These are phyloP conservation scores for Fusarium incarnatum DNA, from an alignment of 2,329 filamentous ascomycete genomes.

Conservation along the genomic window DNA sequence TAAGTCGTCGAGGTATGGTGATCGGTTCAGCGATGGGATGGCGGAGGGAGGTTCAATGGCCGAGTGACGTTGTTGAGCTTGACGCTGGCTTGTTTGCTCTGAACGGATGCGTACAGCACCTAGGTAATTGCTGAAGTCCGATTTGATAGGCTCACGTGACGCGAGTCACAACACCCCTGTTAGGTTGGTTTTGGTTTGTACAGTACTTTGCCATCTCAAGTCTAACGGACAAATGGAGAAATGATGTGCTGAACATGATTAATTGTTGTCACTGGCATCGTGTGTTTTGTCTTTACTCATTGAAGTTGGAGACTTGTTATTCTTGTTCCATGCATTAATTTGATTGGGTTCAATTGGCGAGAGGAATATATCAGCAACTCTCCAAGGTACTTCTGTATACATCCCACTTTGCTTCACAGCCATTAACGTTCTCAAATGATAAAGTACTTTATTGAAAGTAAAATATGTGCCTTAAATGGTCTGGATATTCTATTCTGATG, in stretches of 20 bases:
- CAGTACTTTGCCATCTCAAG: conserved; percentile 1
- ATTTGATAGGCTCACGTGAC: conserved; percentile 44
- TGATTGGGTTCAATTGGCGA: background rate
- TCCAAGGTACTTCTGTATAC: background rate
- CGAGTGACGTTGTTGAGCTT: conserved; percentile 38
- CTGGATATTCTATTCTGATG: background rate
- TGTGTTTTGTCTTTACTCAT: background rate
- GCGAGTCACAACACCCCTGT: background rate
- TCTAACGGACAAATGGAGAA: conserved; percentile 11
- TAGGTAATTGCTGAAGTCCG: conserved; percentile 43
- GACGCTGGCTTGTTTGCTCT: conserved; percentile 40
- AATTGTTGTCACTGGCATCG: background rate
- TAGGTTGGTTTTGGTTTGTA: background rate
- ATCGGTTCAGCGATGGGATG: conserved; percentile 39
- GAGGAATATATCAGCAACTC: background rate
- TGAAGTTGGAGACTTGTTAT: background rate
- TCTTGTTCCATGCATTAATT: background rate
- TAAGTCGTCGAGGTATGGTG: conserved; percentile 29
- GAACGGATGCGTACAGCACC: conserved; percentile 28
- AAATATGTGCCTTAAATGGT: background rate
- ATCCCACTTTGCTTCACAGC: background rate
- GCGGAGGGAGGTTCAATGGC: conserved; percentile 47
- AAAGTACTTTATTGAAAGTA: background rate
- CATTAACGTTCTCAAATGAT: background rate
- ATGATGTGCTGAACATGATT: conserved; percentile 2